Evolutionary conservation across 257 asterid genomes (phyloP), one percentile per base, ranked within the genome.

Genomic region (Echites panduratus): DNA sequence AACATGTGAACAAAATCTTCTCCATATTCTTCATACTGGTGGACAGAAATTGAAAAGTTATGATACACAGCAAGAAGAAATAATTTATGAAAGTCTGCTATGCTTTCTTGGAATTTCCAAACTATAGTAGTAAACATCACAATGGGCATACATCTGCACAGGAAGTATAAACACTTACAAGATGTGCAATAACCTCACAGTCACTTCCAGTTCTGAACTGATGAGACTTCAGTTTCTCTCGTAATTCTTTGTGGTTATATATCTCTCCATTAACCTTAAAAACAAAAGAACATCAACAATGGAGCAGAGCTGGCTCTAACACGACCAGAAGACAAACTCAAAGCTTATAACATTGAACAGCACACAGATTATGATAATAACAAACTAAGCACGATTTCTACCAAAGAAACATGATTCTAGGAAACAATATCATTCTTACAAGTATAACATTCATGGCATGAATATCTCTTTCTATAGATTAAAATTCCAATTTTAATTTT

Each of bases 151-250:
- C 8, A 65, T 26, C 38, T 49, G 50, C 32, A 59, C 17, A 62
- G 48, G 27, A 10, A 62, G 66, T 26, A 24, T 7, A 71, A 75
- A 72, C 40, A 83, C 96, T 86, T 81, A 95, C 99, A 81, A 95
- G 91, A 88, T 95, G 99, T 71, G 99, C 96, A 66, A 95, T 95
- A 74, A 95, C 99, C 87, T 95, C 99, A 79, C 99, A 95, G 84
- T 95, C 99, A 85, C 99, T 92, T 80, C 90, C 98, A 27, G 99
- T 95, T 71, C 90, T 85, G 87, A 92, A 95, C 73, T 70, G 63
- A 72, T 95, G 99, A 75, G 94, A 84, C 82, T 84, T 85, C 75
- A 95, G 84, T 79, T 76, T 85, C 79, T 84, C 86, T 82, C 85
- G 86, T 74, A 95, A 81, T 52, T 83, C 97, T 73, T 85, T 85